These are phyloP conservation scores for Amyloporia xantha DNA, from an alignment of 768 basidiomycete species.

Conservation along the genomic window DNA sequence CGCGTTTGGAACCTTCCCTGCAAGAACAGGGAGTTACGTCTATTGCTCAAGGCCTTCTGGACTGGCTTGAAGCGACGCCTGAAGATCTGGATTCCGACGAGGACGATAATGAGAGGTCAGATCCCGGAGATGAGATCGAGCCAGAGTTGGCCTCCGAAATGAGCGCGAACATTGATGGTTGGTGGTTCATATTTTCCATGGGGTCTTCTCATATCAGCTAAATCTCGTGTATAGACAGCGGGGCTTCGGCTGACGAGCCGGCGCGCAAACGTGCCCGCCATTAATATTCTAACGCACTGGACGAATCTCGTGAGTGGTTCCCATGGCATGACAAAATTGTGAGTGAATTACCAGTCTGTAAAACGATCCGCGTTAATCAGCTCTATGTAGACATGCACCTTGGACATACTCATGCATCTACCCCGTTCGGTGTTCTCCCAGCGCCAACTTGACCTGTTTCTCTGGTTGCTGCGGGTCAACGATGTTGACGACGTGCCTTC, in stretches of 20 bases:
- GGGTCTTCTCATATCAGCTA: no score
- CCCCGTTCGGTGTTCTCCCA: slow-evolving; percentile 7
- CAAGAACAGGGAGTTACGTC: no score
- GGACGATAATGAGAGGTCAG: neutral
- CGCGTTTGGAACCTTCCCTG: no score
- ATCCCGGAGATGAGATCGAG: neutral
- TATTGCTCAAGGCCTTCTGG: no score
- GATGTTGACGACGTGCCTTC: slow-evolving; percentile 1
- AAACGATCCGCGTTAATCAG: neutral
- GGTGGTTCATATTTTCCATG: neutral
- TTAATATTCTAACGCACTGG: neutral
- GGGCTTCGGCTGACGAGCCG: neutral
- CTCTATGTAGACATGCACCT: slow-evolving; percentile 1
- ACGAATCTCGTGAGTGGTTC: neutral
- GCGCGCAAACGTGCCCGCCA: neutral
- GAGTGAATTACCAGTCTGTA: neutral
- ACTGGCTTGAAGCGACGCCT: neutral
- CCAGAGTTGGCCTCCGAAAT: neutral
- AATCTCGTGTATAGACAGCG: neutral
- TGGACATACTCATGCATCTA: slow-evolving; percentile 4
- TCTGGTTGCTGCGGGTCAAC: slow-evolving; percentile 1
- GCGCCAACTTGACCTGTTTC: slow-evolving; percentile 4
- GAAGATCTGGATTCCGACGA: neutral
- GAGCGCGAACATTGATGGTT: neutral
- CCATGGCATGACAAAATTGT: slow-evolving; percentile 6